Percentiles rank a stretch among this genome's conserved stretches.
These are phyloP conservation scores for Fusarium coffeatum DNA, from an alignment of 2,329 filamentous ascomycete genomes.

Conservation along the genomic window DNA sequence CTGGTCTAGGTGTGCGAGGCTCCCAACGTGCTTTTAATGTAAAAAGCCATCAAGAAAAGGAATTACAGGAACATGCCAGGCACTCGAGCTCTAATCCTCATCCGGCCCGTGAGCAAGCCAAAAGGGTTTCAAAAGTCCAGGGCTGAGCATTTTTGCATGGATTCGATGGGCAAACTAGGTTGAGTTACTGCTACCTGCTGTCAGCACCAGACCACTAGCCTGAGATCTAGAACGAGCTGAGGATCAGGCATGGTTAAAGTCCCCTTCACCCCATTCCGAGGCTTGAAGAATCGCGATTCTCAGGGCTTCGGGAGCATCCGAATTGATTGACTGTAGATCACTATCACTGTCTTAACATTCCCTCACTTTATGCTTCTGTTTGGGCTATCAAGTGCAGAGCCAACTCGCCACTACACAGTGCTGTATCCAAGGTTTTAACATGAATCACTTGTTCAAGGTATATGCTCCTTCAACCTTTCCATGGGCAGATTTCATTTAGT, in stretches of 20 bases:
- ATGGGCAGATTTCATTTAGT: not conserved
- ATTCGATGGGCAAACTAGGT: slow-evolving; percentile 7
- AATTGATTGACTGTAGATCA: slow-evolving; percentile 3
- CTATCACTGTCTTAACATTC: slow-evolving; percentile 7
- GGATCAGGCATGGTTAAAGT: not conserved
- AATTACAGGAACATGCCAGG: slow-evolving; percentile 25
- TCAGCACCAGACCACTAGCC: slow-evolving; percentile 25
- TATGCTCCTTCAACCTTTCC: not conserved
- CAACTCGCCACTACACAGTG: not conserved
- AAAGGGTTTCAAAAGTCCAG: slow-evolving; percentile 16
- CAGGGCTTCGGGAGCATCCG: slow-evolving; percentile 30
- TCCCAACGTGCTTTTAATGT: slow-evolving; percentile 9
- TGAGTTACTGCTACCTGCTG: slow-evolving; percentile 3
- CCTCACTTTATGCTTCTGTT: not conserved
- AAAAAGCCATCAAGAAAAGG: not conserved
- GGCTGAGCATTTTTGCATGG: slow-evolving; percentile 33
- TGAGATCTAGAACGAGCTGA: slow-evolving; percentile 32
- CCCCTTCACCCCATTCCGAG: not conserved
- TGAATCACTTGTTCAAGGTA: not conserved
- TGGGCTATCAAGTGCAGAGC: not conserved
- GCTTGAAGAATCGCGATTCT: not conserved
- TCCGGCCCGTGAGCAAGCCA: slow-evolving; percentile 16
- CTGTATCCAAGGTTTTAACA: not conserved
- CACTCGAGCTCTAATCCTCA: slow-evolving; percentile 26
- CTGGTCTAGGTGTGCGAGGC: not conserved